Percentiles rank a stretch among this genome's conserved stretches.
phyloP scores from a whole-genome alignment of 805 yeast genomes.

The Saccharomycopsis selenospora region DNA sequence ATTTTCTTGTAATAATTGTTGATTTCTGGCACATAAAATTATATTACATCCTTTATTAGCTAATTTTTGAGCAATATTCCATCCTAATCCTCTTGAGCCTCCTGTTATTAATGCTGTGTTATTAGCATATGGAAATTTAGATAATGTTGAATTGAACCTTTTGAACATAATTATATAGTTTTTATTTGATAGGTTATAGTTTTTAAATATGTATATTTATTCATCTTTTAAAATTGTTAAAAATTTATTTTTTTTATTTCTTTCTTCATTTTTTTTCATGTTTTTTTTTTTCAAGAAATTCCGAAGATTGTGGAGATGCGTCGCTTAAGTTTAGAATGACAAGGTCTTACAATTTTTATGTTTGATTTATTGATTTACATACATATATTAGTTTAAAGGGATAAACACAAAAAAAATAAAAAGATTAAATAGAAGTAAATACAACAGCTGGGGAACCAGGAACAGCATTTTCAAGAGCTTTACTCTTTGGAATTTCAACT shows the following conservation, averaged over 20 bases:
- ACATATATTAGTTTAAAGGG: too few species aligned
- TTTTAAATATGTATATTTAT: too few species aligned
- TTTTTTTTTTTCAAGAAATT: too few species aligned
- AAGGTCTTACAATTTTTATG: too few species aligned
- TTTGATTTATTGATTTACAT: too few species aligned
- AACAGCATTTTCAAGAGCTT: constrained; percentile 72
- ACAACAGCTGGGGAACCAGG: constrained; percentile 92
- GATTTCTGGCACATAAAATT: constrained; percentile 45
- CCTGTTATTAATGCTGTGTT: constrained; percentile 56
- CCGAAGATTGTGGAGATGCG: too few species aligned
- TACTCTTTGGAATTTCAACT: constrained; percentile 56
- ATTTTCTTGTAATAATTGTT: constrained; percentile 29
- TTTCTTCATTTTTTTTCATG: too few species aligned
- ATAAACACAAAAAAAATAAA: too few species aligned
- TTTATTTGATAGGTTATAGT: too few species aligned
- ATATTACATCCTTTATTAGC: constrained; percentile 46
- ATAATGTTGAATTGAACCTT: neutral
- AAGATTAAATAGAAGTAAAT: constrained; percentile 59
- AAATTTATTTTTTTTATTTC: too few species aligned
- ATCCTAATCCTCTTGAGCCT: constrained; percentile 64
- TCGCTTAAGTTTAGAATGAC: too few species aligned
- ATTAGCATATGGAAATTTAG: constrained; percentile 18
- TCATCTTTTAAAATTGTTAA: too few species aligned
- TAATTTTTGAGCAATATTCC: constrained; percentile 43
- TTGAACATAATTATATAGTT: constrained; percentile 1